Evolutionary conservation across 331 rosid species (phyloP).

Genomic region (Pyrus hybrid): DNA sequence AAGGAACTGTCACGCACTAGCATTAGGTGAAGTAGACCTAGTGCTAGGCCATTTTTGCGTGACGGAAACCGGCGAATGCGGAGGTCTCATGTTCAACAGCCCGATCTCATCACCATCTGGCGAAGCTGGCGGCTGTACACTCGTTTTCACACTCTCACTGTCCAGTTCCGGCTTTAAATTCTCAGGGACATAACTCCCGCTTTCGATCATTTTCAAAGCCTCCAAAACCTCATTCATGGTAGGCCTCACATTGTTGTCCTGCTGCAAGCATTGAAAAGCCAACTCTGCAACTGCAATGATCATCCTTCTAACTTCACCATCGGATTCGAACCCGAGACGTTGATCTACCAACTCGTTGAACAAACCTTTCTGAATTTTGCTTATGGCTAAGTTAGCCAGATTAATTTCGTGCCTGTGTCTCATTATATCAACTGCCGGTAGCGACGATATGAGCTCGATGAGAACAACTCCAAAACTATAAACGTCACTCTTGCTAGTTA

Average conservation of each 20-base stretch:
- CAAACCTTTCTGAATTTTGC: constrained; percentile 36
- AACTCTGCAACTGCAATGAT: constrained; percentile 41
- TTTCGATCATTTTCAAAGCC: constrained; percentile 25
- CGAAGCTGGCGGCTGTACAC: constrained; percentile 22
- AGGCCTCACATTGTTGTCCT: constrained; percentile 54
- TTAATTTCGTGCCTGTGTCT: constrained; percentile 48
- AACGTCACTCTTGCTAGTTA: constrained; percentile 60
- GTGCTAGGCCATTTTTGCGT: constrained; percentile 41
- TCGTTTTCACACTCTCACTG: not conserved
- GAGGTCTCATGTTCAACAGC: constrained; percentile 17
- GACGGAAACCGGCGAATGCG: constrained; percentile 39
- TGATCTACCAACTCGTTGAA: constrained; percentile 41
- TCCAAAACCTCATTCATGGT: constrained; percentile 50
- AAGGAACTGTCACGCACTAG: not conserved
- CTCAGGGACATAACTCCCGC: constrained; percentile 13
- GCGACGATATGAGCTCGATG: constrained; percentile 53
- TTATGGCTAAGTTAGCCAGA: constrained; percentile 30
- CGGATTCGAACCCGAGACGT: constrained; percentile 45
- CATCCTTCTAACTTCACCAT: constrained; percentile 28
- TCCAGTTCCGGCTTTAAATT: constrained; percentile 7
- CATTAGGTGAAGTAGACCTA: constrained; percentile 23
- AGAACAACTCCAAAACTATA: constrained; percentile 69
- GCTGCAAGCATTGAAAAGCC: constrained; percentile 58
- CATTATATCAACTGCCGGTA: constrained; percentile 43
- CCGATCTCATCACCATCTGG: constrained; percentile 26